Percentiles rank a stretch among this genome's conserved stretches.
Conservation (phyloP, 2,329 filamentous ascomycete species). For the Xenosphaeropsis pyriputrescens region DNA sequence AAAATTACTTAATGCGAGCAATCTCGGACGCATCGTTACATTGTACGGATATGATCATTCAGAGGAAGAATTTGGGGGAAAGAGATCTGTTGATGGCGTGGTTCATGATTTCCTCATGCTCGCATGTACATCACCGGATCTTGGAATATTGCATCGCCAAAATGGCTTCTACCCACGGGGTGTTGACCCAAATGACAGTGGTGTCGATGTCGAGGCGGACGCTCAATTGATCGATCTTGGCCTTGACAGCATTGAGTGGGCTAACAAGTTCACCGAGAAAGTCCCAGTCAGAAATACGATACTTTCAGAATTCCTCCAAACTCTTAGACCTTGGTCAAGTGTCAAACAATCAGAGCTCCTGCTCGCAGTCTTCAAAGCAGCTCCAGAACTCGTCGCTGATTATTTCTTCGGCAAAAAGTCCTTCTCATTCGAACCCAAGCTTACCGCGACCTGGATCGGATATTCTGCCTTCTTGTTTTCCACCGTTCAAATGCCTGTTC, state of each 20-base stretch:
- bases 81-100: slow-evolving; percentile 45
- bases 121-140: slow-evolving; percentile 57
- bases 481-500: slow-evolving; percentile 60
- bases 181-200: slow-evolving; percentile 40
- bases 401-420: slow-evolving; percentile 72
- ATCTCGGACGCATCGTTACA: slow-evolving; percentile 55
- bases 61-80: slow-evolving; percentile 21
- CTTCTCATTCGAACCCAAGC: slow-evolving; percentile 81
- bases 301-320: slow-evolving; percentile 65
- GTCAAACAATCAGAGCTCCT: slow-evolving; percentile 70
- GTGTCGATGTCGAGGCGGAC: slow-evolving; percentile 27
- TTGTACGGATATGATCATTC: slow-evolving; percentile 49
- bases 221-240: slow-evolving; percentile 40
- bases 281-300: slow-evolving; percentile 67
- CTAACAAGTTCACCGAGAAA: slow-evolving; percentile 49
- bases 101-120: slow-evolving; percentile 64
- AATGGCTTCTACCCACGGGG: slow-evolving; percentile 75
- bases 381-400: slow-evolving; percentile 75
- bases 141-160: slow-evolving; percentile 63
- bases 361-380: slow-evolving; percentile 62
- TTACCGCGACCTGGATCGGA: slow-evolving; percentile 88
- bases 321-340: slow-evolving; percentile 71
- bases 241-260: slow-evolving; percentile 55
- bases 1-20: slow-evolving; percentile 59
- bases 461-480: slow-evolving; percentile 83